Percentiles rank a stretch among this genome's conserved stretches.
Evolutionary conservation across 345 rosid species (phyloP).

Genomic region (Dimocarpus longan): DNA sequence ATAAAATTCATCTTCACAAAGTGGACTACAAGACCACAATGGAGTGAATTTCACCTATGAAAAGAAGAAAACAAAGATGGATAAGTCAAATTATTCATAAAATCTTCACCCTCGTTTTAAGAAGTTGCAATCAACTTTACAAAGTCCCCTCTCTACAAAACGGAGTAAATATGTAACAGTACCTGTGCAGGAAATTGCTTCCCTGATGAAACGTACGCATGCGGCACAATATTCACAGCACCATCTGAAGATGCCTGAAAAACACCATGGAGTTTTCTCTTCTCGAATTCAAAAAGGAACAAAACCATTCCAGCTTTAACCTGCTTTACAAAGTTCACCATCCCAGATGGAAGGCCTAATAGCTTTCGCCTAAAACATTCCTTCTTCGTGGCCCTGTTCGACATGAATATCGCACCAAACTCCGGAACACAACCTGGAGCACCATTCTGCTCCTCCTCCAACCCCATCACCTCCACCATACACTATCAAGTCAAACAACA

Average conservation of each 20-base stretch:
- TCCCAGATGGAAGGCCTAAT: constrained; percentile 61
- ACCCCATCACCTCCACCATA: constrained; percentile 28
- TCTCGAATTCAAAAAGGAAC: constrained; percentile 70
- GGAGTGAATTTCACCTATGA: constrained; percentile 51
- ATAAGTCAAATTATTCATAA: background rate
- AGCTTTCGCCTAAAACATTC: constrained; percentile 52
- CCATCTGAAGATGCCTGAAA: constrained; percentile 65
- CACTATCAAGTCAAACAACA: constrained; percentile 38
- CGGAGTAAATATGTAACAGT: constrained; percentile 5
- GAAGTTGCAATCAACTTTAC: background rate
- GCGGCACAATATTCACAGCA: constrained; percentile 57
- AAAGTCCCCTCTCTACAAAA: background rate
- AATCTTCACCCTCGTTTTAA: background rate
- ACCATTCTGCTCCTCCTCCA: constrained; percentile 18
- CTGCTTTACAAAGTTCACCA: constrained; percentile 48
- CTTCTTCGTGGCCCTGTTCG: constrained; percentile 40
- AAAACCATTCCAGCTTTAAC: constrained; percentile 74
- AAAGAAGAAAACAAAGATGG: constrained; percentile 6
- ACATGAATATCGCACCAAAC: constrained; percentile 79
- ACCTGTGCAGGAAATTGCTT: constrained; percentile 84
- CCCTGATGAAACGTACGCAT: constrained; percentile 55
- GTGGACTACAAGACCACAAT: constrained; percentile 62
- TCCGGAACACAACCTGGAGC: constrained; percentile 45
- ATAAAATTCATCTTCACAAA: constrained; percentile 57
- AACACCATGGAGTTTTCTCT: constrained; percentile 66